Evolutionary conservation across 2,329 filamentous ascomycete species (phyloP).

Genomic region (Exophiala dermatitidis): DNA sequence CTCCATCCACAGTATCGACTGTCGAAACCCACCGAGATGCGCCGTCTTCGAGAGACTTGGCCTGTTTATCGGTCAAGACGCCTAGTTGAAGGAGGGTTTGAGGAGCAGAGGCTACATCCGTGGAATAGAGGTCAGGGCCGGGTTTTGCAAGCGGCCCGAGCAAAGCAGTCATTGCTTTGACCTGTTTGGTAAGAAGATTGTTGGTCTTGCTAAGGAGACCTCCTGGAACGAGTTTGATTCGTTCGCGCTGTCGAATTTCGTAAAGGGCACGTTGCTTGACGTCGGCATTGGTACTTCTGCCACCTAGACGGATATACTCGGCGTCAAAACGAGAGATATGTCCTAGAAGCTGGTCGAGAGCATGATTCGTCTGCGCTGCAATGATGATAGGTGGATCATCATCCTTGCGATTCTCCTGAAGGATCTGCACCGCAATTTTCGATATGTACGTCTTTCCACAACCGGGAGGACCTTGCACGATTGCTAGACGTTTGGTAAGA

Average conservation of each 20-base stretch:
- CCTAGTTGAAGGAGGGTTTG: slow-evolving; percentile 46
- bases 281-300: slow-evolving; percentile 57
- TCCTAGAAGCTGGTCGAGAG: slow-evolving; percentile 70
- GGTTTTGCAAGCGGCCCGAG: slow-evolving; percentile 37
- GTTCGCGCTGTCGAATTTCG: slow-evolving; percentile 45
- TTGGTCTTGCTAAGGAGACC: slow-evolving; percentile 36
- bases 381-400: slow-evolving; percentile 65
- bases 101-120: slow-evolving; percentile 30
- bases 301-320: slow-evolving; percentile 61
- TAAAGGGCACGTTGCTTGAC: slow-evolving; percentile 62
- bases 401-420: slow-evolving; percentile 52
- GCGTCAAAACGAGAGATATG: slow-evolving; percentile 57
- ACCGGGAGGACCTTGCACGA: slow-evolving; percentile 77
- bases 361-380: slow-evolving; percentile 84
- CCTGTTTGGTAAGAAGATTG: slow-evolving; percentile 39
- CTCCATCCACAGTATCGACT: slow-evolving; percentile 30
- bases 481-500: slow-evolving; percentile 61
- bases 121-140: slow-evolving; percentile 44
- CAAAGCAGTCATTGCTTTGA: slow-evolving; percentile 37
- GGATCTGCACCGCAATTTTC: slow-evolving; percentile 59
- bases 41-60: slow-evolving; percentile 51
- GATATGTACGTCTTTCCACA: slow-evolving; percentile 79
- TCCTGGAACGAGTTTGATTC: slow-evolving; percentile 34
- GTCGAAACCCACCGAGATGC: slow-evolving; percentile 40
- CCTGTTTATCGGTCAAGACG: slow-evolving; percentile 58